A percentile compares a stretch with the other conserved stretches of the same genome.
phyloP scores from a whole-genome alignment of 2,329 filamentous ascomycete genomes.

The Fusarium algeriense region DNA sequence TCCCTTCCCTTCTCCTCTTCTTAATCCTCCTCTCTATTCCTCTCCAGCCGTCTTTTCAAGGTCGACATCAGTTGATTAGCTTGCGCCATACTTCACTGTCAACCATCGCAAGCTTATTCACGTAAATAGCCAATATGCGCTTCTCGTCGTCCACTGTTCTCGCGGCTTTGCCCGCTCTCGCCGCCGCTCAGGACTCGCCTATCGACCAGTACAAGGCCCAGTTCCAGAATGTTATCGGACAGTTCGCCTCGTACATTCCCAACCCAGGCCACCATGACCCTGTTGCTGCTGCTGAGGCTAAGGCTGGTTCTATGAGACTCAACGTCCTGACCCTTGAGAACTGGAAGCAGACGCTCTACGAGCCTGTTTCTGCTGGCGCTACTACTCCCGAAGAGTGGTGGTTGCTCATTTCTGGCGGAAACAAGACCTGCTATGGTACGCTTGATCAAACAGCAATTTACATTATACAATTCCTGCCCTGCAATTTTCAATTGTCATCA shows the following conservation, averaged over 20 bases:
- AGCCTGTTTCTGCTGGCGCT: conserved; percentile 68
- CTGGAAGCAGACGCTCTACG: conserved; percentile 77
- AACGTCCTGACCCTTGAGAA: conserved; percentile 72
- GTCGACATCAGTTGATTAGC: conserved; percentile 4
- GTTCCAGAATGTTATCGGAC: conserved; percentile 73
- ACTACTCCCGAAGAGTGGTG: conserved; percentile 80
- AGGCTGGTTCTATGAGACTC: conserved; percentile 58
- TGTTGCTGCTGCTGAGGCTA: conserved; percentile 57
- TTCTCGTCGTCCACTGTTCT: conserved; percentile 65
- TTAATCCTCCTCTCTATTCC: conserved; percentile 18
- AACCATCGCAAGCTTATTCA: conserved; percentile 6
- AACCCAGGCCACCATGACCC: conserved; percentile 58
- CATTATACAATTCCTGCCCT: background rate
- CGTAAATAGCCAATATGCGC: conserved; percentile 62
- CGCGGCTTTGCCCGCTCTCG: conserved; percentile 68
- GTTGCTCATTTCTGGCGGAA: conserved; percentile 78
- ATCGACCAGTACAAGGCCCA: conserved; percentile 71
- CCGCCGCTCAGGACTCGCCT: conserved; percentile 64
- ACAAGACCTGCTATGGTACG: conserved; percentile 80
- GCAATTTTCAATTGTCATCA: background rate
- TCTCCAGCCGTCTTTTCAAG: conserved; percentile 12
- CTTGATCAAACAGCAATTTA: conserved; percentile 1
- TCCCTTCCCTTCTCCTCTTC: conserved; percentile 21
- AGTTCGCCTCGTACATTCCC: conserved; percentile 66
- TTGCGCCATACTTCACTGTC: conserved; percentile 5